Percentiles rank a stretch among this genome's conserved stretches.
Conservation (phyloP, 495 filamentous ascomycete species). For the Lasiosphaeria hispida region DNA sequence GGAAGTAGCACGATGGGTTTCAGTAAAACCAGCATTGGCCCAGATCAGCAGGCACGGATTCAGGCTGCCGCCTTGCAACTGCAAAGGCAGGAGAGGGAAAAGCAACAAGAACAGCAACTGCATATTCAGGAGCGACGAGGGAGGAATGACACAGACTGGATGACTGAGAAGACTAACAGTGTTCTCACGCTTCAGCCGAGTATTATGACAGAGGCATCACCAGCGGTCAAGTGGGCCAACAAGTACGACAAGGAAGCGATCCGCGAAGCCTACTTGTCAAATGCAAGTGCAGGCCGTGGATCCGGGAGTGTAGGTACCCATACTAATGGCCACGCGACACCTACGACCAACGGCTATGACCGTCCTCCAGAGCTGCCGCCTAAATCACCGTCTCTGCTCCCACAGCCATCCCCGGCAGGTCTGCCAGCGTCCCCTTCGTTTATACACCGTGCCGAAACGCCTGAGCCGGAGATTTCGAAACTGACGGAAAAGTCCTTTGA, state of each 20-base stretch:
- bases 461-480: slow-evolving; percentile 17
- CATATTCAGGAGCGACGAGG: slow-evolving; percentile 44
- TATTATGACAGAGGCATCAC: slow-evolving; percentile 82
- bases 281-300: slow-evolving; percentile 67
- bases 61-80: slow-evolving; percentile 84
- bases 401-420: slow-evolving; percentile 13
- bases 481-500: slow-evolving; percentile 34
- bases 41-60: slow-evolving; percentile 89
- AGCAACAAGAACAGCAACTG: slow-evolving; percentile 53
- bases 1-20: slow-evolving; percentile 48
- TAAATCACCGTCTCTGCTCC: slow-evolving; percentile 27
- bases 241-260: slow-evolving; percentile 85
- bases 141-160: slow-evolving; percentile 51
- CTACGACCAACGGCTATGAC: slow-evolving; percentile 29
- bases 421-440: slow-evolving; percentile 15
- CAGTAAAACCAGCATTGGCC: slow-evolving; percentile 86
- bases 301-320: slow-evolving; percentile 26
- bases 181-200: slow-evolving; percentile 84
- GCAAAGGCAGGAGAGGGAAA: slow-evolving; percentile 50
- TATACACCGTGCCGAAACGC: slow-evolving; percentile 15
- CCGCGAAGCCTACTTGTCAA: slow-evolving; percentile 73
- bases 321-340: slow-evolving; percentile 28
- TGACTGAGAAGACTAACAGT: slow-evolving; percentile 80
- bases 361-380: slow-evolving; percentile 34
- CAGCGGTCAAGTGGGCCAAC: slow-evolving; percentile 94